Conservation (phyloP, 1,284 basidiomycete species). For the Fomes fomentarius region DNA sequence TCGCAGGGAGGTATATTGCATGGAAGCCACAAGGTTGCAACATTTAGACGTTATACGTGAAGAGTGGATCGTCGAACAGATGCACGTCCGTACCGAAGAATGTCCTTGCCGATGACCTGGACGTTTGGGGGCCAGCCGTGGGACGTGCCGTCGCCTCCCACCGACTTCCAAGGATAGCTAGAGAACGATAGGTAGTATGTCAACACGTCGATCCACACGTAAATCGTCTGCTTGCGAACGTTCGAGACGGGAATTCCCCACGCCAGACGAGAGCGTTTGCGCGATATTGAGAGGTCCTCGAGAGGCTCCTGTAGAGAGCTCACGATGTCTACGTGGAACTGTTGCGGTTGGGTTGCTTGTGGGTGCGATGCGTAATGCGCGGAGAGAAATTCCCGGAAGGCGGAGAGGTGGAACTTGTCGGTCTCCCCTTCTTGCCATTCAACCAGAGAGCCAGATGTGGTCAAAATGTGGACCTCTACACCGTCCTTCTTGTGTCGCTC, state of each 20-base stretch:
- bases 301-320: conserved; percentile 44
- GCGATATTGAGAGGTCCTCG: conserved; percentile 79
- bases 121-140: conserved; percentile 83
- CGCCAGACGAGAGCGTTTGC: conserved; percentile 72
- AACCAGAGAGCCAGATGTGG: conserved; percentile 80
- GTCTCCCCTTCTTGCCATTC: conserved; percentile 85
- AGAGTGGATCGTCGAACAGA: no score
- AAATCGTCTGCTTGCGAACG: conserved; percentile 84
- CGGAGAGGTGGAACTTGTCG: conserved; percentile 86
- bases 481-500: conserved; percentile 29
- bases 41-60: no score
- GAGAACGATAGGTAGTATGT: conserved; percentile 85
- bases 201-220: conserved; percentile 95
- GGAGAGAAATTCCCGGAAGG: conserved; percentile 64
- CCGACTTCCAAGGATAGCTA: conserved; percentile 69
- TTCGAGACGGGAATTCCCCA: conserved; percentile 91
- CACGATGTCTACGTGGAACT: conserved; percentile 51
- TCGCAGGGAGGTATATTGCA: conserved; percentile 88
- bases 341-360: conserved; percentile 50
- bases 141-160: conserved; percentile 16
- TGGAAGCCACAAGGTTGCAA: conserved; percentile 85
- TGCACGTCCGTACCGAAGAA: conserved; percentile 62
- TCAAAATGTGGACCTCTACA: conserved; percentile 52
- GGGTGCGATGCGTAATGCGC: conserved; percentile 60
- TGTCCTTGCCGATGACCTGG: conserved; percentile 93